These are phyloP conservation scores for Erodium trifolium DNA, from an alignment of 441 rosid genomes.

Conservation along the genomic window DNA sequence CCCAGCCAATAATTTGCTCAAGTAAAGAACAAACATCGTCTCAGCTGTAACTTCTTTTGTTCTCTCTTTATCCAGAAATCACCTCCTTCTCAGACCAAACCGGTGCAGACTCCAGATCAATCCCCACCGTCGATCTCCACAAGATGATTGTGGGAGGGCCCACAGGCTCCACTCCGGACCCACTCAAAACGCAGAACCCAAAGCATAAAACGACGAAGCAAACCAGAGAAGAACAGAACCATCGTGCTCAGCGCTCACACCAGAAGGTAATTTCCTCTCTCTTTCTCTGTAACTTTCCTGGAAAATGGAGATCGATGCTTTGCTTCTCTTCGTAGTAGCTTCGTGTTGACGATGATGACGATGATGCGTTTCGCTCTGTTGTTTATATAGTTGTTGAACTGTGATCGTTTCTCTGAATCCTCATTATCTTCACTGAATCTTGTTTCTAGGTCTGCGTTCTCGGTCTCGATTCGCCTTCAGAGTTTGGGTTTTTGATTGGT, in stretches of 20 bases:
- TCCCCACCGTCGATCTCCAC: no score
- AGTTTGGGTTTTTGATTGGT: not conserved
- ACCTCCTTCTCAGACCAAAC: no score
- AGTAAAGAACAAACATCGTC: no score
- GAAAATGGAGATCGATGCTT: not conserved
- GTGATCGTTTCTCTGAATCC: not conserved
- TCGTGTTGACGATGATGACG: not conserved
- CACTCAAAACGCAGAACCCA: not conserved
- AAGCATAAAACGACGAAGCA: not conserved
- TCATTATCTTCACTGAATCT: not conserved
- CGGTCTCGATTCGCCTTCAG: not conserved
- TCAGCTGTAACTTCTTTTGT: no score
- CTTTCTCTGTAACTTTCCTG: conserved; percentile 3
- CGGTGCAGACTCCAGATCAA: no score
- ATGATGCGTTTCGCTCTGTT: not conserved
- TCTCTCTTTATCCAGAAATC: no score
- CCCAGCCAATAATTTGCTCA: no score
- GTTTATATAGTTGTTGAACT: not conserved
- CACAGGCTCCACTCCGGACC: not conserved
- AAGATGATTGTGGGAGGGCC: not conserved
- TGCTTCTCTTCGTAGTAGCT: not conserved
- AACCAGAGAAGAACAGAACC: not conserved
- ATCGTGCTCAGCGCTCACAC: not conserved
- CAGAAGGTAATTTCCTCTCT: not conserved
- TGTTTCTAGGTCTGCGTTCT: not conserved